Evolutionary conservation across 1,284 basidiomycete genomes (phyloP).

Genomic region (Fomitopsis betulina): DNA sequence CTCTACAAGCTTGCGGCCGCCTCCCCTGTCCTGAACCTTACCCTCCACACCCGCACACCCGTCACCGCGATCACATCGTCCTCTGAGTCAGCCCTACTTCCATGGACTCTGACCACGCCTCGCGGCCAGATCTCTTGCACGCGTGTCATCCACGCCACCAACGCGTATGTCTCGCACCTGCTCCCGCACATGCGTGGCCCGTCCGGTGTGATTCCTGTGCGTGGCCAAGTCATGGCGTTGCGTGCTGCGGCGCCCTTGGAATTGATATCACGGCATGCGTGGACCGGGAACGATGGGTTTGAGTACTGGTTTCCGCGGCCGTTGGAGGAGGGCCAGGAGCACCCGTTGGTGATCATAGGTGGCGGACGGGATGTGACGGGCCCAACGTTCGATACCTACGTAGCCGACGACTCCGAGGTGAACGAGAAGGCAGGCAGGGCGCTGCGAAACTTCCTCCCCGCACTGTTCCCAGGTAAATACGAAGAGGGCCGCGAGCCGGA

Average conservation of each 20-base stretch:
- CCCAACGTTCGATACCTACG: slow-evolving; percentile 45
- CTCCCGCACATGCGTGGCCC: slow-evolving; percentile 55
- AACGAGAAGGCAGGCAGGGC: slow-evolving; percentile 42
- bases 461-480: slow-evolving; percentile 52
- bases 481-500: slow-evolving; percentile 45
- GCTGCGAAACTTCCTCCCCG: slow-evolving; percentile 56
- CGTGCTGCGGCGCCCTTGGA: slow-evolving; percentile 42
- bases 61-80: slow-evolving; percentile 42
- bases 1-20: slow-evolving; percentile 45
- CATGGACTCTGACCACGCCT: slow-evolving; percentile 53
- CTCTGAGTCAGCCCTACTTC: slow-evolving; percentile 12
- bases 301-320: slow-evolving; percentile 85
- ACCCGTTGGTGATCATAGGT: slow-evolving; percentile 69
- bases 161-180: slow-evolving; percentile 39
- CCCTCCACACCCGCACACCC: slow-evolving; percentile 67
- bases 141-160: slow-evolving; percentile 76
- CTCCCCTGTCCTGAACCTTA: slow-evolving; percentile 35
- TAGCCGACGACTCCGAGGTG: slow-evolving; percentile 58
- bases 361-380: slow-evolving; percentile 53
- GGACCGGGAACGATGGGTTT: slow-evolving; percentile 41
- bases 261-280: slow-evolving; percentile 23
- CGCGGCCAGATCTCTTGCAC: slow-evolving; percentile 54
- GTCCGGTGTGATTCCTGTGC: slow-evolving; percentile 60
- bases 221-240: slow-evolving; percentile 68
- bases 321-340: slow-evolving; percentile 19